These are phyloP conservation scores for Clavispora vitiphila DNA, from an alignment of 805 yeast genomes.

Conservation along the genomic window DNA sequence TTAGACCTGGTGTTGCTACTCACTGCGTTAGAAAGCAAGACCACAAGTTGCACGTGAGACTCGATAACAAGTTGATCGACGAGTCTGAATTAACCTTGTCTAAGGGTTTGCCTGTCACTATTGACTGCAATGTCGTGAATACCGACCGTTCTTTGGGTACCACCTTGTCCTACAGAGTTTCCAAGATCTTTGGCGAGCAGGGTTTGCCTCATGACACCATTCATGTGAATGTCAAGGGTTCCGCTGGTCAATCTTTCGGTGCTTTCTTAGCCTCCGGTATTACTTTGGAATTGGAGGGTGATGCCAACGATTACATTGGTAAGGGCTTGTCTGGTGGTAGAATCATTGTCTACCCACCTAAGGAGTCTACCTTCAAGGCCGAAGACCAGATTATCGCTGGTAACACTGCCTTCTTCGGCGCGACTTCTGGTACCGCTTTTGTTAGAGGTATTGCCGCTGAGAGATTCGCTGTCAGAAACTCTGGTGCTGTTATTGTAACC, in stretches of 20 bases:
- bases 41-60: slow-evolving; percentile 85
- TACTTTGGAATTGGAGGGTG: slow-evolving; percentile 93
- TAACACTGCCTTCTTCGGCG: slow-evolving; percentile 97
- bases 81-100: slow-evolving; percentile 95
- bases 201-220: slow-evolving; percentile 96
- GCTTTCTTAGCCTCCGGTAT: slow-evolving; percentile 96
- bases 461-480: slow-evolving; percentile 96
- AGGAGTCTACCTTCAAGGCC: slow-evolving; percentile 76
- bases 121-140: slow-evolving; percentile 88
- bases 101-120: slow-evolving; percentile 92
- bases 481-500: slow-evolving; percentile 95
- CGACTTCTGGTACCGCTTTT: slow-evolving; percentile 91
- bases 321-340: slow-evolving; percentile 97
- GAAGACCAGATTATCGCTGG: slow-evolving; percentile 96
- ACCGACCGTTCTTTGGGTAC: slow-evolving; percentile 97
- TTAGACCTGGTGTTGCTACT: slow-evolving; percentile 96
- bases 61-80: slow-evolving; percentile 93
- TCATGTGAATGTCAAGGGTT: slow-evolving; percentile 85
- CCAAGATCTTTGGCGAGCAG: slow-evolving; percentile 87
- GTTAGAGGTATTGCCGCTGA: slow-evolving; percentile 98
- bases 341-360: slow-evolving; percentile 86
- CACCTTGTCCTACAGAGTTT: slow-evolving; percentile 87
- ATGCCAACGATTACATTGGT: slow-evolving; percentile 96
- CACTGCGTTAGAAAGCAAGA: slow-evolving; percentile 90
- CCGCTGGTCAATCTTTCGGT: slow-evolving; percentile 98